Evolutionary conservation across 179 eudicot species (phyloP).

Genomic region (Pouteria campechiana): DNA sequence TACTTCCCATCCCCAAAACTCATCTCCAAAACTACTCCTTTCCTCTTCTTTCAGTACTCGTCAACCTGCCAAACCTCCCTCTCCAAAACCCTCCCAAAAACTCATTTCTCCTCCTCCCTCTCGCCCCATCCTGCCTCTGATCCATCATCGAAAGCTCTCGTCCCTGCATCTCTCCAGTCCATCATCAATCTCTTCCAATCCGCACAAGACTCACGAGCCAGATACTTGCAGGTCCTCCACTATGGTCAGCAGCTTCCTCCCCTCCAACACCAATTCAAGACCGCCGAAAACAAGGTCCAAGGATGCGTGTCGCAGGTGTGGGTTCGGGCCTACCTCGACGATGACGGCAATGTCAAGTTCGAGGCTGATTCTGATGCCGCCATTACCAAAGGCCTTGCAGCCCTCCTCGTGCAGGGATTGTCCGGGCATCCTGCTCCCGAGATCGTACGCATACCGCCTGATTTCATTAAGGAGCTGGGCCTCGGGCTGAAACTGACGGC

Average conservation of each 20-base stretch:
- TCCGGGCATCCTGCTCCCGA: constrained; percentile 58
- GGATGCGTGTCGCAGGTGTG: constrained; percentile 94
- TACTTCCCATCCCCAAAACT: too few species aligned
- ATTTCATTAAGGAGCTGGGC: constrained; percentile 56
- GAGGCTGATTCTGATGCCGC: constrained; percentile 73
- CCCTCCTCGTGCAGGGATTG: constrained; percentile 69
- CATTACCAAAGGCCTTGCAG: constrained; percentile 72
- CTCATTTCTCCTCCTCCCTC: too few species aligned
- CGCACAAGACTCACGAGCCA: constrained; percentile 49
- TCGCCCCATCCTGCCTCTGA: too few species aligned
- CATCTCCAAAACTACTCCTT: too few species aligned
- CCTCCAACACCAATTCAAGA: constrained; percentile 36
- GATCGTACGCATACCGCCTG: constrained; percentile 57
- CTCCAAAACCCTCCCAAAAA: too few species aligned
- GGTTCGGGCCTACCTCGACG: constrained; percentile 61
- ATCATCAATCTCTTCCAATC: constrained; percentile 62
- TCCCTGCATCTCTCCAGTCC: constrained; percentile 68
- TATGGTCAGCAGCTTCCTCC: constrained; percentile 45
- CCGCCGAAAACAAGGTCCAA: constrained; percentile 60
- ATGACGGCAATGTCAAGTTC: constrained; percentile 35
- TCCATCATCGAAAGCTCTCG: too few species aligned
- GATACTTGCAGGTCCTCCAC: constrained; percentile 58
- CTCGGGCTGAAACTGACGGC: constrained; percentile 78
- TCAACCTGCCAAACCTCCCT: too few species aligned
- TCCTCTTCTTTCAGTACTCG: too few species aligned